Base-by-base conservation (phyloP, 2,329 filamentous ascomycete genomes). In the Samsoniella hepiali region DNA sequence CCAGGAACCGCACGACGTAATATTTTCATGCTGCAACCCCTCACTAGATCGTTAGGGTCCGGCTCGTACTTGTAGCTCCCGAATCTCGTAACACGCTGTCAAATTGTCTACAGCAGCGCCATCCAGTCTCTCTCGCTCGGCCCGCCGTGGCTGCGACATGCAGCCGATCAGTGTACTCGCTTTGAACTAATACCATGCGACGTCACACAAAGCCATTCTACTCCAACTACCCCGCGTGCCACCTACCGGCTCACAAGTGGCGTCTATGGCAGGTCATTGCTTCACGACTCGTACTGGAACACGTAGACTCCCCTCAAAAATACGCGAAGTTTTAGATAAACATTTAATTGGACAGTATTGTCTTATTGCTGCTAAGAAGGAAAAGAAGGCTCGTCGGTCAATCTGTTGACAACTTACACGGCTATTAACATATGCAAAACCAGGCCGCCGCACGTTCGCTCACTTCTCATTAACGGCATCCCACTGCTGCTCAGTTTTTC, bases 401-500 rank as follows among this genome's bases (percentile, higher is more conserved):
- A 56, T 62, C 51, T 62, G 59, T 62, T 55, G 51, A 62, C 42
- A 56, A 49, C 59, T 47, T 47, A 44, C 38, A 55, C 50, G 51
- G 59, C 53, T 45, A 63, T 58, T 51, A 63, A 63, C 38, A 58
- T 54, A 63, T 63, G 27, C 62, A 58, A 63, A 56, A 57, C 29
- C 29, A 40, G 17, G 29, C 47, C n/a, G 27, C 44, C 32, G 32
- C 36, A 45, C 29, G 29, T 36, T 10, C n/a, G 17, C 38, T 31
- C 38, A 40, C 29, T 51, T 27, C 34, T 22, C 40, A 29, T 42
- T 32, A 29, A 54, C 34, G 7, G 53, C 27, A 42, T 22, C 31
- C 47, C 15, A n/a, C 42, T 36, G 17, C 32, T 51, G 17, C 42
- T 62, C 27, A 63, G 64, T 69, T 71, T 72, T 75, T 78, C 71